phyloP scores from a whole-genome alignment of 148 eudicot genomes.

The Salicornia ramosissima region DNA sequence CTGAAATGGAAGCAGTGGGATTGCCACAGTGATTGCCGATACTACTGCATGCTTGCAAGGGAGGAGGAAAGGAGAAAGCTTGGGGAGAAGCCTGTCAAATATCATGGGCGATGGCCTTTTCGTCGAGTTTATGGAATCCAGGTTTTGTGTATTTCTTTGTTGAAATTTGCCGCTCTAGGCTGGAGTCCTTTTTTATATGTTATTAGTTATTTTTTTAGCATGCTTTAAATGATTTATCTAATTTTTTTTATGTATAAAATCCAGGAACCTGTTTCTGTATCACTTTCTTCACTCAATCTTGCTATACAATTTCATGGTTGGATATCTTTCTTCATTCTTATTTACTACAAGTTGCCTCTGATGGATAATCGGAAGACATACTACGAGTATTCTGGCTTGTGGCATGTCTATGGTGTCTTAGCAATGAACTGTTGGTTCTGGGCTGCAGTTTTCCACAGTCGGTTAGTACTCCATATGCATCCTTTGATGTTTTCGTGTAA shows the following conservation, averaged over 20 bases:
- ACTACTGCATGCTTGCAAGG: conserved; percentile 77
- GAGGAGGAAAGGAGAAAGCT: conserved; percentile 71
- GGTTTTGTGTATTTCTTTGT: conserved; percentile 32
- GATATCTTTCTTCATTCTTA: conserved; percentile 90
- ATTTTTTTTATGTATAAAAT: background rate
- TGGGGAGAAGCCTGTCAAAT: conserved; percentile 72
- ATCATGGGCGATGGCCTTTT: conserved; percentile 94
- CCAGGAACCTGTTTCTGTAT: conserved; percentile 95
- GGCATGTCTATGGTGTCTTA: conserved; percentile 78
- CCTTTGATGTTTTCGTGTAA: background rate
- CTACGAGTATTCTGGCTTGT: conserved; percentile 76
- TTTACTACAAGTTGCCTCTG: conserved; percentile 74
- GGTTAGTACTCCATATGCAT: conserved; percentile 57
- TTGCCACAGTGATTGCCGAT: conserved; percentile 78
- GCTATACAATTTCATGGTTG: conserved; percentile 95
- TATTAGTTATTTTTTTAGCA: background rate
- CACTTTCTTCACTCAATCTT: conserved; percentile 80
- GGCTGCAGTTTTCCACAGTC: conserved; percentile 79
- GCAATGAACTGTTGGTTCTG: conserved; percentile 93
- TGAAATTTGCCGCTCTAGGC: background rate
- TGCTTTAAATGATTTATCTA: background rate
- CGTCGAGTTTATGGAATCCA: conserved; percentile 80
- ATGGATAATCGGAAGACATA: conserved; percentile 51
- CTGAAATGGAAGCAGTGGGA: conserved; percentile 94
- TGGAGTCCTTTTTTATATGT: background rate